Evolutionary conservation across 1,284 basidiomycete genomes (phyloP), one percentile per base, ranked within the genome.

Genomic region (Cryptococcus wingfieldii): DNA sequence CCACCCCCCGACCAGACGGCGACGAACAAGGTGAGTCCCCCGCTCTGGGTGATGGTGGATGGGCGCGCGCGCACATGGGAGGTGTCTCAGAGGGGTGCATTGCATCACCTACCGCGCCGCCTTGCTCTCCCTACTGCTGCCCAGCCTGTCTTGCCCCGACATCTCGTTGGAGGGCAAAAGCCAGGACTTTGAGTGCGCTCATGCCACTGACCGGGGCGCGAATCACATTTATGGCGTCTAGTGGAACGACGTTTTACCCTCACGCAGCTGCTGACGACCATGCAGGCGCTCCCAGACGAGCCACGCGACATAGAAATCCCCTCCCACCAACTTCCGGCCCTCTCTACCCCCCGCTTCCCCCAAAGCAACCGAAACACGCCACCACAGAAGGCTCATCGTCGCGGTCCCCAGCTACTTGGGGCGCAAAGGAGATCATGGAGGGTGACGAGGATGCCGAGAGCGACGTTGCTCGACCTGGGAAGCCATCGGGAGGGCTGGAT

Each of bases 311-410:
- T 14, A 60, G 71, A 18, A 74, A 75, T 52, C 74, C 74, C 2
- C 60, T 76, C 14, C 69, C 75, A 39, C 74, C 74, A 1, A 64
- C 68, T 23, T 56, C 65, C 9, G 74, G 74, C 14, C 75, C 75
- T 8, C 63, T 72, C 9, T 76, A 75, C 57, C 75, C 75, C 9
- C 68, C 74, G 31, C 64, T 77, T 12, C 75, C 75, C 25, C 75
- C 75, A 5, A 70, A 75, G 57, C 69, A 65, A 47, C 63, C 69
- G 9, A 72, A 70, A 51, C 60, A 63, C 51, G 67, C 67, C 13
- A 62, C 67, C 44, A 69, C 67, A 59, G 58, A 64, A 48, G 66
- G 64, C 7, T 66, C 69, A n/a, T 49, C 66, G 27, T 59, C 63
- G 37, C 54, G 50, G 14, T 56, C 47, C 51, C 54, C 48, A n/a